Evolutionary conservation across 305 asterid species (phyloP).

Genomic region (Fraxinus latifolia): DNA sequence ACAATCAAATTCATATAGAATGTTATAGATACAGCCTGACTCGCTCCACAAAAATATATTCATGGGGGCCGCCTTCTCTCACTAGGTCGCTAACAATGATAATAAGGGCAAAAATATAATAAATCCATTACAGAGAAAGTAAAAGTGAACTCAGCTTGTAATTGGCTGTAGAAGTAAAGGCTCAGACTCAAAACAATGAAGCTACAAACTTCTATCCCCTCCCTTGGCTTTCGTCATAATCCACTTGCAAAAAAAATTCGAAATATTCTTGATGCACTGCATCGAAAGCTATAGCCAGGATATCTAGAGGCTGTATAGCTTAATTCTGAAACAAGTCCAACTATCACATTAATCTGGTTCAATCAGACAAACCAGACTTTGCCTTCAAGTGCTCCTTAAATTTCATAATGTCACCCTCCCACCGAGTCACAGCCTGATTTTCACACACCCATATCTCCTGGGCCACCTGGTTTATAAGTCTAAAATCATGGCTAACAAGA

Average conservation of each 20-base stretch:
- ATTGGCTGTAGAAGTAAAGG: background rate
- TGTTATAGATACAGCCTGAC: background rate
- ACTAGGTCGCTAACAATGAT: background rate
- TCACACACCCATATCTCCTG: conserved; percentile 98
- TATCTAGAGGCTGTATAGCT: background rate
- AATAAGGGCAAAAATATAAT: conserved; percentile 8
- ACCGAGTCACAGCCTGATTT: conserved; percentile 74
- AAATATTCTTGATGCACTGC: conserved; percentile 2
- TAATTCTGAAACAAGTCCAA: background rate
- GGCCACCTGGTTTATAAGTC: conserved; percentile 98
- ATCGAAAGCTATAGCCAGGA: conserved; percentile 16
- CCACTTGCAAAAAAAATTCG: background rate
- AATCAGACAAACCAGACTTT: conserved; percentile 61
- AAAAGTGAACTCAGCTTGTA: conserved; percentile 14
- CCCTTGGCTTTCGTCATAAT: conserved; percentile 7
- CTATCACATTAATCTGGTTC: background rate
- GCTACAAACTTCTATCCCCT: background rate
- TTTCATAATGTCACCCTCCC: conserved; percentile 94
- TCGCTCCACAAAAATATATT: background rate
- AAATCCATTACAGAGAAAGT: background rate
- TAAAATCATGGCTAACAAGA: conserved; percentile 93
- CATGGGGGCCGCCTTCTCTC: background rate
- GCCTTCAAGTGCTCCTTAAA: conserved; percentile 80
- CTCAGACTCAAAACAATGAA: background rate
- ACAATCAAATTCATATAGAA: background rate